These are phyloP conservation scores for Thelonectria olida DNA, from an alignment of 2,329 filamentous ascomycete genomes.

Conservation along the genomic window DNA sequence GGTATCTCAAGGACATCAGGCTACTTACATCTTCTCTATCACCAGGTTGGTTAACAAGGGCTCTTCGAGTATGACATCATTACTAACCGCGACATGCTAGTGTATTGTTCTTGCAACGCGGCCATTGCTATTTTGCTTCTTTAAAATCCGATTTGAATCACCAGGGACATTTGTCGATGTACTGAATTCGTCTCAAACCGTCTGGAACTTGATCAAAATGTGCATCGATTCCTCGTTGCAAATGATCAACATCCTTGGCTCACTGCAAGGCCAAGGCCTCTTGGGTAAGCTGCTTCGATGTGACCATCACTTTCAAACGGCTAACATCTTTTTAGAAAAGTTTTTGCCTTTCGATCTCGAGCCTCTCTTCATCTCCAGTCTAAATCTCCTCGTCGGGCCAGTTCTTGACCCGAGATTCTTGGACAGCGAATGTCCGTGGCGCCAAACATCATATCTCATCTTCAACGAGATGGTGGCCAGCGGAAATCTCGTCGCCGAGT, in stretches of 20 bases:
- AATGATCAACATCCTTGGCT: slow-evolving; percentile 51
- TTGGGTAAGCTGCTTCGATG: slow-evolving; percentile 47
- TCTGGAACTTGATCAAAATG: slow-evolving; percentile 47
- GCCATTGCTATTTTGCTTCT: slow-evolving; percentile 43
- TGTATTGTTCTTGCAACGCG: slow-evolving; percentile 46
- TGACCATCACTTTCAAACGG: not conserved
- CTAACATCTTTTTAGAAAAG: slow-evolving; percentile 45
- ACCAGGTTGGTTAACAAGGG: slow-evolving; percentile 40
- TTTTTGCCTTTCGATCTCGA: slow-evolving; percentile 60
- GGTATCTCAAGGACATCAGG: slow-evolving; percentile 44
- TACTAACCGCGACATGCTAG: slow-evolving; percentile 16
- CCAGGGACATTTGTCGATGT: slow-evolving; percentile 31
- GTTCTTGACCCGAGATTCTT: slow-evolving; percentile 47
- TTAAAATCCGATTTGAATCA: slow-evolving; percentile 44
- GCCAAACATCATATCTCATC: slow-evolving; percentile 53
- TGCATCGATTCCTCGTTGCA: slow-evolving; percentile 47
- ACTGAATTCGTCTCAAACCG: slow-evolving; percentile 50
- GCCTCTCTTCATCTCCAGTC: slow-evolving; percentile 52
- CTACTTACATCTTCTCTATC: slow-evolving; percentile 45
- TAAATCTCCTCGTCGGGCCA: slow-evolving; percentile 52
- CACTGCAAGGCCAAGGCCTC: slow-evolving; percentile 55
- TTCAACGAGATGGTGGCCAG: slow-evolving; percentile 57
- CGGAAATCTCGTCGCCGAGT: slow-evolving; percentile 57
- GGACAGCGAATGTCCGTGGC: slow-evolving; percentile 47
- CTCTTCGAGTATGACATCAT: not conserved